Evolutionary conservation across 2,329 filamentous ascomycete genomes (phyloP).

Genomic region (Alternaria infectoria): DNA sequence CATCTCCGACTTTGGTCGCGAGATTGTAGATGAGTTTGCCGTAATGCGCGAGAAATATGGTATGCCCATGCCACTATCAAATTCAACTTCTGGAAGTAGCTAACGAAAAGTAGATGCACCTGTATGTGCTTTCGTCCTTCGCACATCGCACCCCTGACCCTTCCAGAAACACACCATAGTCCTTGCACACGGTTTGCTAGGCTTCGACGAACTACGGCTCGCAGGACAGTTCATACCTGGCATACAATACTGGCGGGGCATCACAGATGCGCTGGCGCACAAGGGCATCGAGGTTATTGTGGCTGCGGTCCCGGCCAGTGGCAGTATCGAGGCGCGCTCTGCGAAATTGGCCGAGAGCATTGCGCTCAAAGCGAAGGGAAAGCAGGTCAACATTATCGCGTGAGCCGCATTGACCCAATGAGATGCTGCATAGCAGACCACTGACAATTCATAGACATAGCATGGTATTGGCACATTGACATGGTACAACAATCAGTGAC

Average conservation of each 20-base stretch:
- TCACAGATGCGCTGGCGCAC: slow-evolving; percentile 62
- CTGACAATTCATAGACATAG: slow-evolving; percentile 58
- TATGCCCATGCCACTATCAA: slow-evolving; percentile 25
- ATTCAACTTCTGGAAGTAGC: not conserved
- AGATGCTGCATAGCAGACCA: not conserved
- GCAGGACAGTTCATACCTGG: slow-evolving; percentile 62
- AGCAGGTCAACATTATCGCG: slow-evolving; percentile 70
- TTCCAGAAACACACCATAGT: slow-evolving; percentile 62
- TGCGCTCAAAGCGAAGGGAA: slow-evolving; percentile 59
- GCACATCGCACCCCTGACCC: slow-evolving; percentile 39
- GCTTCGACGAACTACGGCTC: slow-evolving; percentile 67
- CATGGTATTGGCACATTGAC: slow-evolving; percentile 46
- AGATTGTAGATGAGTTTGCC: slow-evolving; percentile 68
- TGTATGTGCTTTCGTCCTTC: slow-evolving; percentile 21
- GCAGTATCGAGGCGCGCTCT: slow-evolving; percentile 65
- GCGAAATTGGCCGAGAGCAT: slow-evolving; percentile 61
- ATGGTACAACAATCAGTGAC: slow-evolving; percentile 2
- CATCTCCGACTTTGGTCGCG: slow-evolving; percentile 57
- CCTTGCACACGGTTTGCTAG: slow-evolving; percentile 69
- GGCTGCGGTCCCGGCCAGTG: slow-evolving; percentile 64
- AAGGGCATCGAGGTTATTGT: slow-evolving; percentile 68
- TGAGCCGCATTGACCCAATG: slow-evolving; percentile 44
- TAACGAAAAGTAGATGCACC: slow-evolving; percentile 42
- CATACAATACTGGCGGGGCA: slow-evolving; percentile 69
- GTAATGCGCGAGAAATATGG: slow-evolving; percentile 64